phyloP scores from a whole-genome alignment of 306 rosid genomes.

The Dalbergia oliveri region DNA sequence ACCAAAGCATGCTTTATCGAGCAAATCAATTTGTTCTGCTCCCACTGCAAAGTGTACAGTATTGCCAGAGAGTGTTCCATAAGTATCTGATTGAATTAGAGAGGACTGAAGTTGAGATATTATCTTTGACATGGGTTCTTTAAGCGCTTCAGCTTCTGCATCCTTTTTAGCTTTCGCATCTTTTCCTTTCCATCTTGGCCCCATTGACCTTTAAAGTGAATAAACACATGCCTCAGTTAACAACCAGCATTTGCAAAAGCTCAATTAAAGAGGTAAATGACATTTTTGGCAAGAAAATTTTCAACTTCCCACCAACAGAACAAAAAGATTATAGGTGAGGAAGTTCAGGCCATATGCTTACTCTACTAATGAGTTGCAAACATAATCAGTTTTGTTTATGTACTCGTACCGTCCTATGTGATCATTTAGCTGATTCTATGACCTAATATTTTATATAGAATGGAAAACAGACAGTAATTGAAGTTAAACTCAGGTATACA shows the following conservation, averaged over 20 bases:
- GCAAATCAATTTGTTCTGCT: slow-evolving; percentile 62
- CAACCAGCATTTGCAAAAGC: slow-evolving; percentile 26
- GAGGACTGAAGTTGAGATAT: slow-evolving; percentile 67
- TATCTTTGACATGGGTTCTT: slow-evolving; percentile 77
- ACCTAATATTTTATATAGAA: background rate
- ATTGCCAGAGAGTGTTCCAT: slow-evolving; percentile 59
- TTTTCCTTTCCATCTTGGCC: slow-evolving; percentile 88
- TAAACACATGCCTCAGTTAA: slow-evolving; percentile 8
- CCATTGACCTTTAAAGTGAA: slow-evolving; percentile 53
- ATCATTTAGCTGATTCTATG: background rate
- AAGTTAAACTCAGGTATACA: background rate
- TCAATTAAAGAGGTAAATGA: slow-evolving; percentile 3
- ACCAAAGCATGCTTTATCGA: slow-evolving; percentile 75
- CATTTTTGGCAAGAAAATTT: background rate
- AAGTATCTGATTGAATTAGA: slow-evolving; percentile 56
- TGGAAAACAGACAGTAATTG: background rate
- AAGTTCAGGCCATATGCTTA: background rate
- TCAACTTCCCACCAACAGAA: background rate
- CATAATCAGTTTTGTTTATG: background rate
- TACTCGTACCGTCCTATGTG: background rate
- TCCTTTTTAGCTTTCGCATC: slow-evolving; percentile 69
- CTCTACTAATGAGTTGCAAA: background rate
- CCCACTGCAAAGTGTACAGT: slow-evolving; percentile 58
- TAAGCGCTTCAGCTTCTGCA: slow-evolving; percentile 69
- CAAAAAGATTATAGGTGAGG: background rate